A percentile compares a stretch with the other conserved stretches of the same genome.
Evolutionary conservation across 768 basidiomycete species (phyloP).

Genomic region (Leccinum sublutescens): DNA sequence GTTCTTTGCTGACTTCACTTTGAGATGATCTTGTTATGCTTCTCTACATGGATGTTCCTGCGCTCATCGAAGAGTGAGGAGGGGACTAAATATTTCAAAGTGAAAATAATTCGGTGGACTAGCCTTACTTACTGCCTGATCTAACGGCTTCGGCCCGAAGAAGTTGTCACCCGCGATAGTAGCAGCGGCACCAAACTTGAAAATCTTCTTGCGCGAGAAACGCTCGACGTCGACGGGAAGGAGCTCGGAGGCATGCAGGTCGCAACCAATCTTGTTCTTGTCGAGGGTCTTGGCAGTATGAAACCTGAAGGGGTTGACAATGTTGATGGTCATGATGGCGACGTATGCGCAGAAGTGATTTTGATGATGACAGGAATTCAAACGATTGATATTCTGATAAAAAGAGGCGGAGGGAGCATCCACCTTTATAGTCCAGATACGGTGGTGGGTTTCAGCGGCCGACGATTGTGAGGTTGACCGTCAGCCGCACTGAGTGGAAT

Average conservation of each 20-base stretch:
- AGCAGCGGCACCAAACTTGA: constrained; percentile 10
- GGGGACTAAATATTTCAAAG: neutral
- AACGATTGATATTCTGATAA: neutral
- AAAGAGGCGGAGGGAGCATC: neutral
- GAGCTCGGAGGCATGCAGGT: neutral
- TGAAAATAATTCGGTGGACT: neutral
- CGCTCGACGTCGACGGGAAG: neutral
- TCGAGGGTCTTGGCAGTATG: constrained; percentile 2
- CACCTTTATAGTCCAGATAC: constrained; percentile 10
- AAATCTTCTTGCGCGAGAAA: constrained; percentile 3
- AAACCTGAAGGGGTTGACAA: constrained; percentile 15
- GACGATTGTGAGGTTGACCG: constrained; percentile 5
- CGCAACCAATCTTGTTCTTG: constrained; percentile 3
- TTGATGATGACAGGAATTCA: constrained; percentile 1
- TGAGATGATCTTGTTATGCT: constrained; percentile 10
- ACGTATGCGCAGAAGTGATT: constrained; percentile 1
- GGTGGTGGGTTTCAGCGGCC: constrained; percentile 8
- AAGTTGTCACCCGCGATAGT: neutral
- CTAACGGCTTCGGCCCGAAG: neutral
- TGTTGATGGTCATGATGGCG: constrained; percentile 13
- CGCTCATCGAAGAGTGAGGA: neutral
- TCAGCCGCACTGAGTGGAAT: constrained; percentile 9
- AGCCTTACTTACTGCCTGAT: constrained; percentile 5
- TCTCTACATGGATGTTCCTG: neutral
- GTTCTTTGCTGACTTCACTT: constrained; percentile 12